Evolutionary conservation across 441 rosid species (phyloP), one percentile per base, ranked within the genome.

Genomic region (Eutrema salsugineum): DNA sequence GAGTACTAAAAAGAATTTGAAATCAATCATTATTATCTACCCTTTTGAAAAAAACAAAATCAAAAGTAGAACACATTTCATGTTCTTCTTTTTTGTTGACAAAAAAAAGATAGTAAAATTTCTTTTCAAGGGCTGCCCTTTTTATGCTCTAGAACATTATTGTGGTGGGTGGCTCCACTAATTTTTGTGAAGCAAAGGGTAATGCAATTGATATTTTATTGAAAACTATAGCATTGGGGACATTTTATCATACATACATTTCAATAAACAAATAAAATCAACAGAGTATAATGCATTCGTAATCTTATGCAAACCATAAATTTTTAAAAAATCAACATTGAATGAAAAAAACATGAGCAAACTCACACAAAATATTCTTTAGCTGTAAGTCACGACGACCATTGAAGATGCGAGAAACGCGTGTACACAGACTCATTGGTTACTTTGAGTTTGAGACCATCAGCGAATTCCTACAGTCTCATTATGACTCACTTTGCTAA

Each of bases 21-120:
- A 20, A 62, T 54, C 76, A 84, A 57, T 47, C 79, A 84, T 85
- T 83, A 84, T 84, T 80, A 30, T 47, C 0, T 69, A 83, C 80
- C 69, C 75, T 70, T 79, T 85, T 36, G 32, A 19, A 24, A 85
- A 50, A 50, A 14, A 40, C 1, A 14, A 39, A 38, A 28, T 19
- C 8, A 50, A 61, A 61, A 49, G 53, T 8, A 33, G 48, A 47
- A 47, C 44, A 11, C 19, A 11, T 14, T 64, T 33, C 36, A 33
- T 1, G 10, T 32, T 32, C 35, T 32, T 32, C 6, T 19, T 36
- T 33, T 17, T 33, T 33, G 43, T 56, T 63, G 65, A 72, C 64
- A 50, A 62, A 27, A 16, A 38, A 57, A 20, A 57, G 79, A 85
- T 80, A 76, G 54, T 35, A 38, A 65, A 66, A 63, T 63, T 73